phyloP scores from a whole-genome alignment of 176 grass and related monocot species.

The Bothriochloa decipiens region DNA sequence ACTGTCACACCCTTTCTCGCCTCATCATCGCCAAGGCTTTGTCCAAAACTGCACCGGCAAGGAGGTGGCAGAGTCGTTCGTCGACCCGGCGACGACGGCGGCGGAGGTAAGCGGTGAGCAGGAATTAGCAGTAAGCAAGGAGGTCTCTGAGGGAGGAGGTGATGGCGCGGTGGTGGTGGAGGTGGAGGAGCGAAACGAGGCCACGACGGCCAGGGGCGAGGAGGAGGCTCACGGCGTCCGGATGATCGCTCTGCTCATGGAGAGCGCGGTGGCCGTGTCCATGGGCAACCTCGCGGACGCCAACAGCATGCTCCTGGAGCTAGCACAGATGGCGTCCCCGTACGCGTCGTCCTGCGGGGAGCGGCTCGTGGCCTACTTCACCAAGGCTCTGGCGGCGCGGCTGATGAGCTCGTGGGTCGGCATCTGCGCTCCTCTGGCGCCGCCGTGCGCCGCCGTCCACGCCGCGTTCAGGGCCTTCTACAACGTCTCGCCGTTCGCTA shows the following conservation, averaged over 20 bases:
- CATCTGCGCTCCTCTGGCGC: slow-evolving; percentile 30
- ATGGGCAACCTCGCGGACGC: slow-evolving; percentile 54
- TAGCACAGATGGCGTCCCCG: slow-evolving; percentile 61
- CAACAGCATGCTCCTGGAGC: slow-evolving; percentile 55
- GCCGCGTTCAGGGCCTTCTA: slow-evolving; percentile 61
- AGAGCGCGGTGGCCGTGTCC: slow-evolving; percentile 61
- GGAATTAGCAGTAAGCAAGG: background rate
- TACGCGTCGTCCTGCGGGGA: slow-evolving; percentile 62
- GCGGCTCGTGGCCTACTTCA: slow-evolving; percentile 72
- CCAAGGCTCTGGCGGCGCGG: slow-evolving; percentile 51
- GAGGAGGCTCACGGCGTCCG: slow-evolving; percentile 47
- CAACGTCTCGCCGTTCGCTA: slow-evolving; percentile 49
- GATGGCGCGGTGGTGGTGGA: slow-evolving; percentile 14
- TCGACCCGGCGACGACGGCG: background rate
- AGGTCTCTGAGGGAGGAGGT: slow-evolving; percentile 10
- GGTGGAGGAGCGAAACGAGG: slow-evolving; percentile 16
- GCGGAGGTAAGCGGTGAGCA: slow-evolving; percentile 5
- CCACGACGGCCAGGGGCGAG: slow-evolving; percentile 3
- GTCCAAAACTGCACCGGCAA: slow-evolving; percentile 21
- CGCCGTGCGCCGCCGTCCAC: slow-evolving; percentile 38
- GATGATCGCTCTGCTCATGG: slow-evolving; percentile 63
- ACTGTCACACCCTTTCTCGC: slow-evolving; percentile 33
- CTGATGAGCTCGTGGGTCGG: slow-evolving; percentile 63
- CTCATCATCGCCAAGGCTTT: slow-evolving; percentile 19
- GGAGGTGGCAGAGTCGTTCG: background rate